Conservation (phyloP, 345 rosid species). For the Corchorus capsularis region DNA sequence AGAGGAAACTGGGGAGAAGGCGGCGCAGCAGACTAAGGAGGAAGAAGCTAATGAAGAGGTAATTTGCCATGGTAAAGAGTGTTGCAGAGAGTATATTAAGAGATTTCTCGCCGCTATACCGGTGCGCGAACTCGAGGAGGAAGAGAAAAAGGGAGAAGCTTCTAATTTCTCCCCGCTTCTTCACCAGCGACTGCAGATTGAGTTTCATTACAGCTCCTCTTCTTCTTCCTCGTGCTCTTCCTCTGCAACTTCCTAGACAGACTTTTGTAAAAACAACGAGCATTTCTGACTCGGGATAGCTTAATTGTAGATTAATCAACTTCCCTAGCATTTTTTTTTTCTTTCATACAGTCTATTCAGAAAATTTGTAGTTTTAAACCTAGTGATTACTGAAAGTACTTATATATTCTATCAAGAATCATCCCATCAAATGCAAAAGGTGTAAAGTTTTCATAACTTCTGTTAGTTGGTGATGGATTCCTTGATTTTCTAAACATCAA, state of each 20-base stretch:
- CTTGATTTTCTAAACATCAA: background rate
- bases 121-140: slow-evolving; percentile 50
- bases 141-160: slow-evolving; percentile 44
- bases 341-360: background rate
- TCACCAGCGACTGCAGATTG: slow-evolving; percentile 63
- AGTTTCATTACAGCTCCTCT: slow-evolving; percentile 36
- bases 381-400: background rate
- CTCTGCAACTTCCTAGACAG: slow-evolving; percentile 16
- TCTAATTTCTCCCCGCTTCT: slow-evolving; percentile 36
- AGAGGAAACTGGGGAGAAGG: background rate
- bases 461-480: background rate
- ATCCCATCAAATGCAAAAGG: background rate
- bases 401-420: background rate
- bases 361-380: background rate
- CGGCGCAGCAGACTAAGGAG: background rate
- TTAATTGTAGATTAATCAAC: background rate
- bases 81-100: slow-evolving; percentile 64
- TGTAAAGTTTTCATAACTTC: background rate
- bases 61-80: slow-evolving; percentile 53
- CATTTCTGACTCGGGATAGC: background rate
- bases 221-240: slow-evolving; percentile 12
- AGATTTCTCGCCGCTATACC: slow-evolving; percentile 66
- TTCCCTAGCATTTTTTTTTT: slow-evolving; percentile 14
- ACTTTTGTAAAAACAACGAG: background rate
- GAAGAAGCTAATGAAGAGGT: slow-evolving; percentile 26